Evolutionary conservation across 1,284 basidiomycete genomes (phyloP).

Genomic region (Cryptococcus maquisensis): DNA sequence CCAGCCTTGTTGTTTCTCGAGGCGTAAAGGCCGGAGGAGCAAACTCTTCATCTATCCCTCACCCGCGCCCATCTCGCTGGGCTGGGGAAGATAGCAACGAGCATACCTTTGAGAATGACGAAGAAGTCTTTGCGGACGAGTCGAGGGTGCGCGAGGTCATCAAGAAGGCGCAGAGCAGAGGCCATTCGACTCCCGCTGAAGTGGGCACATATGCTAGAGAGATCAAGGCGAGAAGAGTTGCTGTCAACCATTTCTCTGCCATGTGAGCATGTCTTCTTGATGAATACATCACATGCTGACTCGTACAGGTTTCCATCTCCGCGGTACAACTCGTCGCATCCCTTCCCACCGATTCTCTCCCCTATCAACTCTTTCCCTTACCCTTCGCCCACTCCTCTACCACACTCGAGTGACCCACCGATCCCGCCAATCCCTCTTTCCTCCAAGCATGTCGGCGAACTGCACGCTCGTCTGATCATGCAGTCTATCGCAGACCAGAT

Average conservation of each 20-base stretch:
- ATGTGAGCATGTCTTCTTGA: slow-evolving; percentile 53
- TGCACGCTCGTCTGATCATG: slow-evolving; percentile 50
- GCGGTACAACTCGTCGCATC: slow-evolving; percentile 26
- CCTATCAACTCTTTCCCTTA: slow-evolving; percentile 44
- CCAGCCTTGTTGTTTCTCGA: slow-evolving; percentile 29
- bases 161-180: slow-evolving; percentile 59
- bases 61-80: neutral
- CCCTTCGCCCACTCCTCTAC: slow-evolving; percentile 15
- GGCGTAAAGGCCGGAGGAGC: neutral
- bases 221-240: slow-evolving; percentile 62
- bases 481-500: slow-evolving; percentile 44
- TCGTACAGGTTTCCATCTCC: slow-evolving; percentile 28
- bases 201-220: slow-evolving; percentile 71
- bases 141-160: slow-evolving; percentile 52
- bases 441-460: slow-evolving; percentile 20
- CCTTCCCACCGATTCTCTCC: slow-evolving; percentile 51
- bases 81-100: slow-evolving; percentile 5
- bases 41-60: neutral
- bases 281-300: neutral
- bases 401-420: slow-evolving; percentile 7
- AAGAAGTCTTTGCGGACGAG: slow-evolving; percentile 18
- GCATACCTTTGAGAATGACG: slow-evolving; percentile 10
- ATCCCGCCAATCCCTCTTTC: slow-evolving; percentile 29
- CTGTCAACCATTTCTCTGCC: slow-evolving; percentile 77
- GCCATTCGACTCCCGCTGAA: slow-evolving; percentile 78